These are phyloP conservation scores for Tardiomyces blankii DNA, from an alignment of 1,139 yeast species.

Conservation along the genomic window DNA sequence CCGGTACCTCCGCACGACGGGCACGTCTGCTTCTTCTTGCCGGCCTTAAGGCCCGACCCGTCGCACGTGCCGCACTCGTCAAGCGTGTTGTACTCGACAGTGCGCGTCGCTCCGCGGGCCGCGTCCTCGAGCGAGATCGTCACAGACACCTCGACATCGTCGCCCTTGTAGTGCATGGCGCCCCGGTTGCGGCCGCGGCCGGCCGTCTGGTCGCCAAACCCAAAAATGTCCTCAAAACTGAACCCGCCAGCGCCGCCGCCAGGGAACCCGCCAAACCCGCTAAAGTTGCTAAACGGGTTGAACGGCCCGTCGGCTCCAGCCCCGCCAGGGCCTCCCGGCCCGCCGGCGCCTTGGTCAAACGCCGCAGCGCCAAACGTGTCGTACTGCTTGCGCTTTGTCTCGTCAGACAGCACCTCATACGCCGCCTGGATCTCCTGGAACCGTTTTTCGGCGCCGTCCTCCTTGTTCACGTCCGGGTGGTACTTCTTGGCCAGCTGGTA, in stretches of 20 bases:
- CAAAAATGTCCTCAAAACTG: slow-evolving; percentile 83
- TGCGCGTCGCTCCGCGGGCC: slow-evolving; percentile 59
- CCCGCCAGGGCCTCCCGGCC: slow-evolving; percentile 16
- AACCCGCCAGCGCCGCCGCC: slow-evolving; percentile 29
- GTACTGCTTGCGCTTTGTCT: slow-evolving; percentile 75
- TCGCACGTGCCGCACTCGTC: slow-evolving; percentile 71
- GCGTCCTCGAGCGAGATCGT: slow-evolving; percentile 77
- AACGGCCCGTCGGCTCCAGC: slow-evolving; percentile 27
- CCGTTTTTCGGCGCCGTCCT: slow-evolving; percentile 71
- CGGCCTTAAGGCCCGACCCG: slow-evolving; percentile 76
- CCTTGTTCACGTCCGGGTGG: slow-evolving; percentile 96
- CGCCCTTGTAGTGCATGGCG: slow-evolving; percentile 56
- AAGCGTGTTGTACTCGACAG: slow-evolving; percentile 61
- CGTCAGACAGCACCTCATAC: slow-evolving; percentile 82
- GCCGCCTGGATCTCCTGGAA: slow-evolving; percentile 93
- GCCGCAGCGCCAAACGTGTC: slow-evolving; percentile 90
- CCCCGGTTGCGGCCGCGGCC: slow-evolving; percentile 19
- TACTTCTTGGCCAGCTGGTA: slow-evolving; percentile 85
- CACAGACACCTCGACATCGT: slow-evolving; percentile 72
- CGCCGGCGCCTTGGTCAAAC: slow-evolving; percentile 49
- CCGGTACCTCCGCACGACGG: slow-evolving; percentile 90
- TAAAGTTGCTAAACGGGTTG: slow-evolving; percentile 22
- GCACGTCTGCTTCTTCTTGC: slow-evolving; percentile 71
- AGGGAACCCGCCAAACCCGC: slow-evolving; percentile 32
- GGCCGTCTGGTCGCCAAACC: slow-evolving; percentile 29